These are phyloP conservation scores for Chalara sp. DNA, from an alignment of 2,329 filamentous ascomycete genomes.

Conservation along the genomic window DNA sequence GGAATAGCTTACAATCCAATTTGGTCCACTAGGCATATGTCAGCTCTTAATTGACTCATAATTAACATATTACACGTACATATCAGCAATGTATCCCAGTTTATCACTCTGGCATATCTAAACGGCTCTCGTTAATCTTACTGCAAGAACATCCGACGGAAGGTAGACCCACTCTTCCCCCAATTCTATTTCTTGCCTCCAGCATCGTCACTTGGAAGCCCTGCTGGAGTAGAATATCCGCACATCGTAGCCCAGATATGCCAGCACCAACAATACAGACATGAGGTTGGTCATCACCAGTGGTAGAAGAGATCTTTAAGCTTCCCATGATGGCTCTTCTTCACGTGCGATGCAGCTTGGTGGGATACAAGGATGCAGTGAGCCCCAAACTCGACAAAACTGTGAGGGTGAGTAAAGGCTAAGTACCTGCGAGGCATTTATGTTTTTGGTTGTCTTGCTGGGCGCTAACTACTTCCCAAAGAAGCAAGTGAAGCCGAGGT, in stretches of 20 bases:
- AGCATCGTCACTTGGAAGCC: constrained; percentile 46
- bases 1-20: not conserved
- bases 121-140: not conserved
- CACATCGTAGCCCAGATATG: constrained; percentile 45
- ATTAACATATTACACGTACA: not conserved
- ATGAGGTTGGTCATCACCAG: no score
- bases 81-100: not conserved
- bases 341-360: no score
- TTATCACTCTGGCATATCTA: not conserved
- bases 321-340: no score
- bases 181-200: constrained; percentile 45
- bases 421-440: no score
- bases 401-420: no score
- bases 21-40: not conserved
- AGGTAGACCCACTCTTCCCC: constrained; percentile 38
- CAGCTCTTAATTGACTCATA: not conserved
- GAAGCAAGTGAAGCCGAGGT: no score
- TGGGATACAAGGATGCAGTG: no score
- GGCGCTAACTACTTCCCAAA: no score
- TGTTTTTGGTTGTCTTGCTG: no score
- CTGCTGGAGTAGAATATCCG: constrained; percentile 42
- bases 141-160: not conserved
- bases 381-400: no score
- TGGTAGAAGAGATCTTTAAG: no score
- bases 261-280: constrained; percentile 38